A percentile compares a stretch with the other conserved stretches of the same genome.
Conservation (phyloP, 805 yeast genomes). For the Brettanomyces nanus region DNA sequence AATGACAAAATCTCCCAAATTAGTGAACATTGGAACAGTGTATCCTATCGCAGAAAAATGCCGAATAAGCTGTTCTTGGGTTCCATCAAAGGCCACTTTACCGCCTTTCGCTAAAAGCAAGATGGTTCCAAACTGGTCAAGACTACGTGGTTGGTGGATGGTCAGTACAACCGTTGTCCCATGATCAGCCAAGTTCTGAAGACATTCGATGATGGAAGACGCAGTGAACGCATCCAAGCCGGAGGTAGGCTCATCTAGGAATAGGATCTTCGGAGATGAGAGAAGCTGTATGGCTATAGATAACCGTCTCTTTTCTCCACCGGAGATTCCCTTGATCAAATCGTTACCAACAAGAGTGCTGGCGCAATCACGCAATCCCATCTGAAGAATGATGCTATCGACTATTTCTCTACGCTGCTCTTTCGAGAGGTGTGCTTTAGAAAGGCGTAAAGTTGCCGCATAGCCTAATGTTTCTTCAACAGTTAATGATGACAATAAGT, state of each 20-base stretch:
- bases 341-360: constrained; percentile 63
- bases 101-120: constrained; percentile 70
- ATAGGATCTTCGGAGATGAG: constrained; percentile 59
- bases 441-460: constrained; percentile 64
- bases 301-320: constrained; percentile 77
- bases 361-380: constrained; percentile 70
- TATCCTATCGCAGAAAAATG: constrained; percentile 45
- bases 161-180: constrained; percentile 66
- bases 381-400: constrained; percentile 49
- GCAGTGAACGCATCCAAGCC: constrained; percentile 82
- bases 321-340: constrained; percentile 55
- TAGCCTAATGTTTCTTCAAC: constrained; percentile 68
- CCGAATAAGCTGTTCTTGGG: constrained; percentile 32
- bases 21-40: constrained; percentile 51
- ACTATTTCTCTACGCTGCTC: constrained; percentile 39
- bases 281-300: constrained; percentile 75
- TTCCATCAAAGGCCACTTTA: constrained; percentile 58
- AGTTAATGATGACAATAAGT: constrained; percentile 60
- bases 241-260: constrained; percentile 85
- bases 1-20: constrained; percentile 67
- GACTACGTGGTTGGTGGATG: constrained; percentile 77
- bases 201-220: constrained; percentile 51
- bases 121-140: constrained; percentile 60
- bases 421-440: constrained; percentile 28
- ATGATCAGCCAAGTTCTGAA: constrained; percentile 43